Base-by-base conservation (phyloP, 768 basidiomycete species). In the Podaxis sp. region DNA sequence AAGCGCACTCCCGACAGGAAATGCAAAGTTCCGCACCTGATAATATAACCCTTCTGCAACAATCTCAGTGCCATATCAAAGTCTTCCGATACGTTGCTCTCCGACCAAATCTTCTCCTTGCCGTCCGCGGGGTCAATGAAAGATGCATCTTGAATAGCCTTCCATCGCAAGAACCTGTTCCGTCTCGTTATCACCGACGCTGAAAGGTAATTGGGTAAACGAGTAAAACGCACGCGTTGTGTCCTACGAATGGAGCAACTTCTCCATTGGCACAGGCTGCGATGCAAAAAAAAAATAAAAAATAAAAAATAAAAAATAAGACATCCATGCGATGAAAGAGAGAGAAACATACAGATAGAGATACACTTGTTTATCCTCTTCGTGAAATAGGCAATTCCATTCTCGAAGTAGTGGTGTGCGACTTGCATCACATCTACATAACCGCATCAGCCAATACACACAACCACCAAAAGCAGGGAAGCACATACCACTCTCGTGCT, bases 371-470 rank as follows among this genome's bases (percentile, higher is more conserved):
- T 92, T 70, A 94, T 88, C 62, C 90, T 78, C 62, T 83, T 81
- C 16, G 93, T 93, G 73, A 95, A 94, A 72, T 87, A 88, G 13
- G 91, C 83, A 63, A 94, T 85, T 66, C 89, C 90, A 66, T 92
- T 93, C 73, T 96, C 93, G 67, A 95, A 95, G 72, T 91, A 95
- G 71, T 93, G 89, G 68, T 87, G 77, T 0, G 84, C 90, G 60
- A 93, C 89, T 71, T 92, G 88, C 86, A 93, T 88, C 50, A 93
- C 91, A 67, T 90, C 42, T 44, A 44, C 11, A 44, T n/a, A 21
- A 44, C 16, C 1, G 9, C 16, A 44, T 44, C 42, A n/a, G 9
- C 6, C 18, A 6, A 32, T 3, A 6, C 42, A 44, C 6, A 13
- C 38, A n/a, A 44, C 16, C 11, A 18, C 88, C 70, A 72, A 37